Conservation (phyloP, 2,329 filamentous ascomycete species). For the Claviceps citrina region DNA sequence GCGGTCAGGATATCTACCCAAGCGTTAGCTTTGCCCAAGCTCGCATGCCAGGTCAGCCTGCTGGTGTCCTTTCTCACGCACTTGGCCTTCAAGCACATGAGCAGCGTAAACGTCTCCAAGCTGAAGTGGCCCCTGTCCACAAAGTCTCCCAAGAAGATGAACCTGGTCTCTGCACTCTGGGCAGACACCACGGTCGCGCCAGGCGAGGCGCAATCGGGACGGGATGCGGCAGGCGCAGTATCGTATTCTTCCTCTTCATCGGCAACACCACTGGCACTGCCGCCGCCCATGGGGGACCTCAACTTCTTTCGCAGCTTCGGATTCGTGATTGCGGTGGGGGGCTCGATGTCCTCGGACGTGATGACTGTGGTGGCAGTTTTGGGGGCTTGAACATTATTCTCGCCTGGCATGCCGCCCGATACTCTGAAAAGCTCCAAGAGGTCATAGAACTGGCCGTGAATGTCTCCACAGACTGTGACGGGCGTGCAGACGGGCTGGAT, state of each 20-base stretch:
- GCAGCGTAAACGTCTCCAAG: slow-evolving; percentile 90
- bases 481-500: slow-evolving; percentile 96
- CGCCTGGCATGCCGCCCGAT: slow-evolving; percentile 88
- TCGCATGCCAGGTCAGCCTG: neutral
- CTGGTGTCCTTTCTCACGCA: slow-evolving; percentile 15
- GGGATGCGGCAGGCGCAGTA: slow-evolving; percentile 11
- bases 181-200: slow-evolving; percentile 20
- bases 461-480: slow-evolving; percentile 94
- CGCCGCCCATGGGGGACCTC: slow-evolving; percentile 31
- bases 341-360: slow-evolving; percentile 81
- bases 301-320: slow-evolving; percentile 79
- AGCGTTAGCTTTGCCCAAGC: neutral
- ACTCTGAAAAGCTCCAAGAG: slow-evolving; percentile 92
- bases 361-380: slow-evolving; percentile 60
- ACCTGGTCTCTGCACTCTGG: slow-evolving; percentile 39
- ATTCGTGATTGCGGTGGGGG: slow-evolving; percentile 74
- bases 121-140: slow-evolving; percentile 96
- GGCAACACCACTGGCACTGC: slow-evolving; percentile 31
- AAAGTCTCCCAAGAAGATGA: slow-evolving; percentile 67
- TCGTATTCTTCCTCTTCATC: slow-evolving; percentile 32
- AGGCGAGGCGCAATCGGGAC: slow-evolving; percentile 19
- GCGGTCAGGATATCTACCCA: slow-evolving; percentile 68
- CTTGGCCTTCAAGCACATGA: slow-evolving; percentile 83
- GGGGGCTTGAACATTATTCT: slow-evolving; percentile 53
- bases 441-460: slow-evolving; percentile 98